phyloP scores from a whole-genome alignment of 169 alveolate species.

The Babesia bigemina region DNA sequence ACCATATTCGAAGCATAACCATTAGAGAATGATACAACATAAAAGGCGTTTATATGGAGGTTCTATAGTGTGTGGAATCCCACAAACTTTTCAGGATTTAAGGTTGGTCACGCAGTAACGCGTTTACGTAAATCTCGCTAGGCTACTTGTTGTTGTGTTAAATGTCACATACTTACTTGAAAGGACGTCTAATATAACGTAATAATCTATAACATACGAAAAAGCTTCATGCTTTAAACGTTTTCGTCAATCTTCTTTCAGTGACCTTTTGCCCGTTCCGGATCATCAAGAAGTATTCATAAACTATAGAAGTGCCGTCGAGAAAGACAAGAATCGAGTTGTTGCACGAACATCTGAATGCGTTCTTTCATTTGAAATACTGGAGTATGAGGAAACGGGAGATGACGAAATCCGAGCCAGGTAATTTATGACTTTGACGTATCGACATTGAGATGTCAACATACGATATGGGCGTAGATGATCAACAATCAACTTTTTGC shows the following conservation, averaged over 20 bases:
- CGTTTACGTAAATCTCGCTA: neutral
- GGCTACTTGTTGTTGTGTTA: no score
- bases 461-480: no score
- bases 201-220: no score
- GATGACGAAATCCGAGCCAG: conserved; percentile 46
- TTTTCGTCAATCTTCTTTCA: neutral
- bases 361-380: conserved; percentile 58
- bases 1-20: no score
- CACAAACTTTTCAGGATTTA: conserved; percentile 43
- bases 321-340: neutral
- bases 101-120: conserved; percentile 27
- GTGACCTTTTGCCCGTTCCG: conserved; percentile 50
- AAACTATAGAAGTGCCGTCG: conserved; percentile 7
- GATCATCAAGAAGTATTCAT: conserved; percentile 66
- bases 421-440: neutral
- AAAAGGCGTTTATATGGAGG: conserved; percentile 54
- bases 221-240: neutral
- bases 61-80: conserved; percentile 55
- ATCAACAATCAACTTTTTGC: no score
- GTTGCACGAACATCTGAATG: neutral
- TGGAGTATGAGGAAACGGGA: conserved; percentile 19
- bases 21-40: conserved; percentile 8
- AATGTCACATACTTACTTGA: neutral
- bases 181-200: no score
- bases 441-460: neutral